phyloP scores from a whole-genome alignment of 1,284 basidiomycete genomes.

The Trametes sp. region DNA sequence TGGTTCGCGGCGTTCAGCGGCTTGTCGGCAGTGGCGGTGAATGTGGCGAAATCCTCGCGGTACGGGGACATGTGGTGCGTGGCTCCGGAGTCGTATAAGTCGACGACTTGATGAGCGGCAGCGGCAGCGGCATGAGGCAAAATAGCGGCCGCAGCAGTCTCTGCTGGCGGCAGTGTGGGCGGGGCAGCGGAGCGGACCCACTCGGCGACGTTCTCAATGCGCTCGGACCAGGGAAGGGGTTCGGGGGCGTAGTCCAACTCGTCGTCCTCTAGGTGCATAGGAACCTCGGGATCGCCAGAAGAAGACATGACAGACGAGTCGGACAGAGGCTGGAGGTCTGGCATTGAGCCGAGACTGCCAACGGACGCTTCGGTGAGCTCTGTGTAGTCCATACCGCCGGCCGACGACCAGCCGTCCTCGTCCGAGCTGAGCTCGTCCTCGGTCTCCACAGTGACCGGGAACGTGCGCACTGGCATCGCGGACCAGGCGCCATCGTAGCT shows the following conservation, averaged over 20 bases:
- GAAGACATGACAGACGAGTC: too few species aligned
- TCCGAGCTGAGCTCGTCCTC: neutral
- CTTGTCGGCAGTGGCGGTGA: neutral
- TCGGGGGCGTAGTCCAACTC: neutral
- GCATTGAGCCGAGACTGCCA: too few species aligned
- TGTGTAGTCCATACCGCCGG: neutral
- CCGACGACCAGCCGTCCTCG: neutral
- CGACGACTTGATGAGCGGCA: slow-evolving; percentile 4
- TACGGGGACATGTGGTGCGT: slow-evolving; percentile 22
- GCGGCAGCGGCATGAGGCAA: neutral
- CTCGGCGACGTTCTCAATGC: neutral
- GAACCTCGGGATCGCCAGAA: too few species aligned
- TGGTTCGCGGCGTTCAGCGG: slow-evolving; percentile 7
- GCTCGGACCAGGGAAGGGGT: neutral
- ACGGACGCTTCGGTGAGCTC: neutral
- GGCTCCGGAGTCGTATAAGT: slow-evolving; percentile 44
- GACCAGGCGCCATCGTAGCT: neutral
- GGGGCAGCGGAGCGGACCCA: too few species aligned
- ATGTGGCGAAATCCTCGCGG: slow-evolving; percentile 7
- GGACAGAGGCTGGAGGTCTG: too few species aligned
- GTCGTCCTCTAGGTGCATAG: too few species aligned
- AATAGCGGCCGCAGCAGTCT: too few species aligned
- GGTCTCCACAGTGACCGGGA: too few species aligned
- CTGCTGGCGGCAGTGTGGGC: too few species aligned
- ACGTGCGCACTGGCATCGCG: too few species aligned